Percentiles rank a stretch among this genome's conserved stretches.
phyloP scores from a whole-genome alignment of 164 flowering plant species.

The Sedum album region DNA sequence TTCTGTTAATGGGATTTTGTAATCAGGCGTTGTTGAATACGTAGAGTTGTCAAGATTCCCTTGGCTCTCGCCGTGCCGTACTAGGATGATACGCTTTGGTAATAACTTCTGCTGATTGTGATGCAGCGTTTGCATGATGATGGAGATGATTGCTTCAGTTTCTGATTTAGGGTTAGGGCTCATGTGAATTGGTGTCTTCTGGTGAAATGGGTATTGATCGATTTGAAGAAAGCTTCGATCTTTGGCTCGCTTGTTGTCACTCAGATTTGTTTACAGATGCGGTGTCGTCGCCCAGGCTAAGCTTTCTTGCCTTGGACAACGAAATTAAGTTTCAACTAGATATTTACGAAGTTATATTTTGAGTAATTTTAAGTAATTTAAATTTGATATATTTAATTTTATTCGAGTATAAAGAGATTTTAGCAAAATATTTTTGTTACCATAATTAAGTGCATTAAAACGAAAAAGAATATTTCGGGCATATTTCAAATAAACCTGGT shows the following conservation, averaged over 20 bases:
- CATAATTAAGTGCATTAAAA: too few relatives aligned
- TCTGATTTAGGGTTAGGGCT: neutral
- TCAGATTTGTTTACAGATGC: neutral
- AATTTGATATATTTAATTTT: too few relatives aligned
- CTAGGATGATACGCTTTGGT: conserved; percentile 76
- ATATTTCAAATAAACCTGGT: too few relatives aligned
- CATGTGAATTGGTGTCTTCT: neutral
- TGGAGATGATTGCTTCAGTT: neutral
- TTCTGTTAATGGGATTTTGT: conserved; percentile 9
- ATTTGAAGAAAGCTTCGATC: neutral
- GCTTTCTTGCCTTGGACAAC: too few relatives aligned
- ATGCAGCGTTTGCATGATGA: neutral
- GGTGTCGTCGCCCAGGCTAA: neutral
- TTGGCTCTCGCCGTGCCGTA: conserved; percentile 26
- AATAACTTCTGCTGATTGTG: neutral
- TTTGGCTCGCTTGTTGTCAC: neutral
- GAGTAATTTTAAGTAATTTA: too few relatives aligned
- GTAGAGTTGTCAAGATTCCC: neutral
- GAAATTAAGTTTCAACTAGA: too few relatives aligned
- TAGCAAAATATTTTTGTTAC: too few relatives aligned
- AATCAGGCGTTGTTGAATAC: neutral
- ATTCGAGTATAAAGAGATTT: too few relatives aligned
- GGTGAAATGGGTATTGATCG: neutral
- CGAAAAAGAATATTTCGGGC: too few relatives aligned
- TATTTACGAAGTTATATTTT: too few relatives aligned